These are phyloP conservation scores for Tephrocybe rancida DNA, from an alignment of 768 basidiomycete species.

Conservation along the genomic window DNA sequence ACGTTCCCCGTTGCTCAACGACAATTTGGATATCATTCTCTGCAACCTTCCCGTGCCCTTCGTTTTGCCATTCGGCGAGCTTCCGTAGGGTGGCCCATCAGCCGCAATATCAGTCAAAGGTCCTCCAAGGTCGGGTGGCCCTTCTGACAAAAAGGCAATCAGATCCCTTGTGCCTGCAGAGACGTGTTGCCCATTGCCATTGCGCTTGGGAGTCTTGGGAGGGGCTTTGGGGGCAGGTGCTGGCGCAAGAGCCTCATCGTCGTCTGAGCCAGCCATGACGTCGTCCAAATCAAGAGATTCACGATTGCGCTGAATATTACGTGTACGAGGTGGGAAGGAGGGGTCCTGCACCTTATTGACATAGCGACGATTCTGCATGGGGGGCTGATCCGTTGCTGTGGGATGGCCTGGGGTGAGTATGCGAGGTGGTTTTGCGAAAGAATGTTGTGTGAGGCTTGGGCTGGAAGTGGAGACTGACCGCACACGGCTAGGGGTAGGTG, in stretches of 20 bases:
- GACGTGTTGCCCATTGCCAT: slow-evolving; percentile 27
- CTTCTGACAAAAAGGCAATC: slow-evolving; percentile 58
- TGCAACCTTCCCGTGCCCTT: slow-evolving; percentile 67
- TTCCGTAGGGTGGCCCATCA: slow-evolving; percentile 24
- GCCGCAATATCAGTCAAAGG: slow-evolving; percentile 50
- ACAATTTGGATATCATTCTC: slow-evolving; percentile 83
- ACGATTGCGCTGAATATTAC: slow-evolving; percentile 53
- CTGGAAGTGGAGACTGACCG: slow-evolving; percentile 45
- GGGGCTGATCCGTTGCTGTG: slow-evolving; percentile 23
- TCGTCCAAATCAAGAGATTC: slow-evolving; percentile 80
- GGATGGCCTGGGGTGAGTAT: slow-evolving; percentile 31
- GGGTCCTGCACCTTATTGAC: slow-evolving; percentile 28
- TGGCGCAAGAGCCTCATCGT: slow-evolving; percentile 40
- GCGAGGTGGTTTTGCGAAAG: slow-evolving; percentile 28
- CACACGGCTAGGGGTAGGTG: slow-evolving; percentile 33
- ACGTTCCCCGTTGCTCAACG: slow-evolving; percentile 48
- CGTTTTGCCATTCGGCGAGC: slow-evolving; percentile 44
- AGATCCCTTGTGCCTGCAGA: slow-evolving; percentile 53
- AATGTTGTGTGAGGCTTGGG: background rate
- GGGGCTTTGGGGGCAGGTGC: slow-evolving; percentile 20
- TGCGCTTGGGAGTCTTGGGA: slow-evolving; percentile 20
- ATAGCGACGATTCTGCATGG: slow-evolving; percentile 29
- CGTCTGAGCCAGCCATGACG: slow-evolving; percentile 70
- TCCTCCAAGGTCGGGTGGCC: slow-evolving; percentile 58
- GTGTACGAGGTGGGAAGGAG: slow-evolving; percentile 50